Percentiles rank a stretch among this genome's conserved stretches.
Evolutionary conservation across 192 early-diverging fungal species (phyloP).

Genomic region (Endogone sp.): DNA sequence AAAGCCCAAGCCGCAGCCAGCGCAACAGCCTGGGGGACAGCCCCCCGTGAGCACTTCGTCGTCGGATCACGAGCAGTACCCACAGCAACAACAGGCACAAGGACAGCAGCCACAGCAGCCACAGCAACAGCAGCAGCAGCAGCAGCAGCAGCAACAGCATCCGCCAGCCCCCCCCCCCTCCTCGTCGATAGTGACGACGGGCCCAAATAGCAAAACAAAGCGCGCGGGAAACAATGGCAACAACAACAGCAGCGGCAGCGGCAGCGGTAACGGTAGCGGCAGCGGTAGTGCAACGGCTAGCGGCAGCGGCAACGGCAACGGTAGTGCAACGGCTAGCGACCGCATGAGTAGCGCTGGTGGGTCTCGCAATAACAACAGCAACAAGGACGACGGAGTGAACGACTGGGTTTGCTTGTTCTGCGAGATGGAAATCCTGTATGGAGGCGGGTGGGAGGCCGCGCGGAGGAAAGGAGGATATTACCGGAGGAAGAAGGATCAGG

Average conservation of each 20-base stretch:
- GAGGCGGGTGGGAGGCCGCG: background rate
- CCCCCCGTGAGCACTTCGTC: background rate
- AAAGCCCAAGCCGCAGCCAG: background rate
- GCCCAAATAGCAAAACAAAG: background rate
- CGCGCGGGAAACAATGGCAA: background rate
- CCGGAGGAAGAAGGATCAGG: background rate
- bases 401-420: background rate
- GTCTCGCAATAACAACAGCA: background rate
- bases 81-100: background rate
- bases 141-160: background rate
- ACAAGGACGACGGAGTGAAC: background rate
- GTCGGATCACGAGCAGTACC: background rate
- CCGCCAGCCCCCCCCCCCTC: background rate
- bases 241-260: background rate
- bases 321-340: too few species aligned
- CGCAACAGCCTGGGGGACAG: background rate
- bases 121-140: background rate
- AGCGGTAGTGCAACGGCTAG: too few species aligned
- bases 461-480: background rate
- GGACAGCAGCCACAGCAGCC: background rate
- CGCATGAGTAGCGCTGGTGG: background rate
- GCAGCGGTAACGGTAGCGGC: background rate
- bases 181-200: background rate
- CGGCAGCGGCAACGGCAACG: background rate
- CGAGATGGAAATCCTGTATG: conserved; percentile 4